Percentiles rank a stretch among this genome's conserved stretches.
phyloP scores from a whole-genome alignment of 75 land plant genomes.

The Pseudotsuga menziesii region DNA sequence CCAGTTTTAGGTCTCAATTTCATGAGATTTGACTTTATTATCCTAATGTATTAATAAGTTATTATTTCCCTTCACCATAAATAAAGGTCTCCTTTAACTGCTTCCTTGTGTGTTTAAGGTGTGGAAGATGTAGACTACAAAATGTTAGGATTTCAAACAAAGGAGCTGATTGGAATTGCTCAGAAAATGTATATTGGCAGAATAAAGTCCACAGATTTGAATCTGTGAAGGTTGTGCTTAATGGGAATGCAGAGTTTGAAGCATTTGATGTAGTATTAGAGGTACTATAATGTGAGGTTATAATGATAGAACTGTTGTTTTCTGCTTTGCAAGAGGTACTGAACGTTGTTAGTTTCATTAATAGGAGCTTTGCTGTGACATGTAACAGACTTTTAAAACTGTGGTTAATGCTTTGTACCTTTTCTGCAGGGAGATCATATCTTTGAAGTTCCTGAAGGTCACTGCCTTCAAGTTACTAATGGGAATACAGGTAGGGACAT shows the following conservation, averaged over 20 bases:
- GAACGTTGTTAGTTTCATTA: not conserved
- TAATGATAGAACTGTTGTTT: not conserved
- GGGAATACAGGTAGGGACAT: constrained; percentile 35
- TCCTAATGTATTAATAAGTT: not conserved
- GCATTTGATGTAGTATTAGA: constrained; percentile 70
- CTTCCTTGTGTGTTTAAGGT: constrained; percentile 29
- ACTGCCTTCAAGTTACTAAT: constrained; percentile 44
- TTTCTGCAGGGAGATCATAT: constrained; percentile 63
- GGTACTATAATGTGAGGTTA: constrained; percentile 26
- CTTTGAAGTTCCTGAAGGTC: constrained; percentile 85
- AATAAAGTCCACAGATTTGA: constrained; percentile 73
- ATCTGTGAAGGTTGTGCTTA: constrained; percentile 49
- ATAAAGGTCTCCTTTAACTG: not conserved
- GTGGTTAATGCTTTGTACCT: not conserved
- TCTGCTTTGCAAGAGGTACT: not conserved
- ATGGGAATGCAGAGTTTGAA: constrained; percentile 93
- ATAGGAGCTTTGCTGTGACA: not conserved
- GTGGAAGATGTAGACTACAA: constrained; percentile 73
- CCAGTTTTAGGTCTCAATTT: not conserved
- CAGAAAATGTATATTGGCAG: constrained; percentile 81
- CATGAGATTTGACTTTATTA: not conserved
- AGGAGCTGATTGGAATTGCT: constrained; percentile 75
- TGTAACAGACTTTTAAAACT: not conserved
- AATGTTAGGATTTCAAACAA: constrained; percentile 68
- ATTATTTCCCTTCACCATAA: not conserved